These are phyloP conservation scores for Verticillium nonalfalfae DNA, from an alignment of 2,329 filamentous ascomycete species.

Conservation along the genomic window DNA sequence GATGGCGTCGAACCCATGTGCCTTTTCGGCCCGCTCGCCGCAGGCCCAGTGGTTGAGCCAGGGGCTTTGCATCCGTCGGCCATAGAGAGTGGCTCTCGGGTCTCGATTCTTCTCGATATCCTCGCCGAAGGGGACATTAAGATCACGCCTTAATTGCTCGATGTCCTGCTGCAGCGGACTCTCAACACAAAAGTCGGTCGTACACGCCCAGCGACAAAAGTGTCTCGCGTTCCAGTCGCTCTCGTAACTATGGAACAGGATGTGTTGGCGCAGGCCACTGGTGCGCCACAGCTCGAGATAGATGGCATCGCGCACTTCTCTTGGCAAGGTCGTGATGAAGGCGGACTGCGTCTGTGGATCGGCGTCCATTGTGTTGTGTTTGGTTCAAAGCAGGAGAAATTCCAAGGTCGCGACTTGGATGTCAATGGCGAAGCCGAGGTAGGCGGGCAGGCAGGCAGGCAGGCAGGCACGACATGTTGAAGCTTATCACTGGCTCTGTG, in stretches of 20 bases:
- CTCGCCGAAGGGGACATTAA: background rate
- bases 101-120: background rate
- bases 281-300: slow-evolving; percentile 11
- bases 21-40: background rate
- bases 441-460: background rate
- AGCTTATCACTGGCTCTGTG: background rate
- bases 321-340: slow-evolving; percentile 5
- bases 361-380: background rate
- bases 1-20: background rate
- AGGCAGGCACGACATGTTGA: background rate
- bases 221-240: background rate
- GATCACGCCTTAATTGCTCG: background rate
- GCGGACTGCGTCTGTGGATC: slow-evolving; percentile 3
- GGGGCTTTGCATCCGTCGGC: background rate
- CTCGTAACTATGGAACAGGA: slow-evolving; percentile 4
- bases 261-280: slow-evolving; percentile 7
- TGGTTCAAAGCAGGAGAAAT: no score
- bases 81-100: background rate
- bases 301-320: slow-evolving; percentile 10
- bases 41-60: slow-evolving; percentile 6
- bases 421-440: no score
- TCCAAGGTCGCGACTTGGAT: no score
- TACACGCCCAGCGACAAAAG: slow-evolving; percentile 10
- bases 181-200: slow-evolving; percentile 2
- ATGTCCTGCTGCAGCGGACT: slow-evolving; percentile 3